These are phyloP conservation scores for Lagerstroemia speciosa DNA, from an alignment of 345 rosid species.

Conservation along the genomic window DNA sequence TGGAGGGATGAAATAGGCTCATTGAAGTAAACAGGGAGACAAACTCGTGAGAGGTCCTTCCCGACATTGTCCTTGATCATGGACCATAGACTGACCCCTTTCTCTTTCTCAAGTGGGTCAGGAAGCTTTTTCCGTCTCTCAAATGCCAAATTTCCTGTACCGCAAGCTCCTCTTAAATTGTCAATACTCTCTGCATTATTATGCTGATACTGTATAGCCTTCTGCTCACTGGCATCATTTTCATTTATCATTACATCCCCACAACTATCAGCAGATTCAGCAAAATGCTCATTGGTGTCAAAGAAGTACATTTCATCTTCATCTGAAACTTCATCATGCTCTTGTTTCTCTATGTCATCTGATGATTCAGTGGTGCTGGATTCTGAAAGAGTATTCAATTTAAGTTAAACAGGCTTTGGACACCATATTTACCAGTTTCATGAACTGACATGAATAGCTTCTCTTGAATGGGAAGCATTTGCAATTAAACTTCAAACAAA, in stretches of 20 bases:
- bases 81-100: conserved; percentile 98
- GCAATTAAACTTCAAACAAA: neutral
- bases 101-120: conserved; percentile 89
- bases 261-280: conserved; percentile 31
- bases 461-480: neutral
- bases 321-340: conserved; percentile 76
- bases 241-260: conserved; percentile 28
- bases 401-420: neutral
- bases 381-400: conserved; percentile 48
- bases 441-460: neutral
- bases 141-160: conserved; percentile 29
- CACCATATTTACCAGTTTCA: neutral
- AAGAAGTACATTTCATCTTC: conserved; percentile 68
- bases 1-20: conserved; percentile 98
- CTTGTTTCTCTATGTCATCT: conserved; percentile 88
- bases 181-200: conserved; percentile 33
- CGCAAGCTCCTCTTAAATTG: conserved; percentile 17
- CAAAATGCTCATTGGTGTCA: conserved; percentile 65
- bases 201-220: conserved; percentile 13
- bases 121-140: conserved; percentile 83
- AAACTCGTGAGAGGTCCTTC: conserved; percentile 91
- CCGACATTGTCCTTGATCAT: conserved; percentile 99
- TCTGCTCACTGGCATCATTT: conserved; percentile 19
- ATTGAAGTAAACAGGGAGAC: conserved; percentile 95
- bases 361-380: conserved; percentile 96